These are phyloP conservation scores for Schoenoplectus triqueter DNA, from an alignment of 202 grass and related monocot genomes.

Conservation along the genomic window DNA sequence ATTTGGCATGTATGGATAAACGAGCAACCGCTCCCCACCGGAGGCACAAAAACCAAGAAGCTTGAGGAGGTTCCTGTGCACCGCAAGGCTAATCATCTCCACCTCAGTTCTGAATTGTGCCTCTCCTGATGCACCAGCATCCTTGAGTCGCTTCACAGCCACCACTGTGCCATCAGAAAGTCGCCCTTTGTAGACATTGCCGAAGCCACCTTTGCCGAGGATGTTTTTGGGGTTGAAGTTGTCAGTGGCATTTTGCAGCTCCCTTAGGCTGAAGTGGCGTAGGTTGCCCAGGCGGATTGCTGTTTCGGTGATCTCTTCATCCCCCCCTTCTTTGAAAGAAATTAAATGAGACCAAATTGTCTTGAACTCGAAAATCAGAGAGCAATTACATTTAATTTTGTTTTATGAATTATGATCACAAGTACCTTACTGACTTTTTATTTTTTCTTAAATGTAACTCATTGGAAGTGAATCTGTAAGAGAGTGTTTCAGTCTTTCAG, in stretches of 20 bases:
- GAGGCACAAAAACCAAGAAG: constrained; percentile 84
- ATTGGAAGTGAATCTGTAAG: background rate
- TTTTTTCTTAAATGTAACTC: background rate
- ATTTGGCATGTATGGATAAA: constrained; percentile 98
- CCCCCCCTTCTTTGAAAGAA: constrained; percentile 36
- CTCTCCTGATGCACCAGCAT: constrained; percentile 75
- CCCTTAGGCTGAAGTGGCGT: constrained; percentile 69
- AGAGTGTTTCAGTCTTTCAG: background rate
- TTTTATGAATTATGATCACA: background rate
- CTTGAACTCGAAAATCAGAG: background rate
- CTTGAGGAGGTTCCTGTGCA: constrained; percentile 88
- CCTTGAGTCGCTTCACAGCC: constrained; percentile 91
- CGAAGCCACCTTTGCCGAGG: constrained; percentile 83
- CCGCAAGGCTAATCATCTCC: constrained; percentile 96
- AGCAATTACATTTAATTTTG: background rate
- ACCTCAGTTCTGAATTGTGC: constrained; percentile 95
- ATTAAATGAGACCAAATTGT: background rate
- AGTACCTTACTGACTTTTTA: background rate
- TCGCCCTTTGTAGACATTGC: constrained; percentile 77
- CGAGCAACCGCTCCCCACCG: constrained; percentile 77
- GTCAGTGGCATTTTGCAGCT: constrained; percentile 76
- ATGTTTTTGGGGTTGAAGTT: constrained; percentile 76
- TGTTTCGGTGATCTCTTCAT: constrained; percentile 42
- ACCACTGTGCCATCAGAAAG: constrained; percentile 64
- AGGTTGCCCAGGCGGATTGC: constrained; percentile 67